Base-by-base conservation (phyloP, 2,329 filamentous ascomycete species). In the Ophiocordyceps sinensis region DNA sequence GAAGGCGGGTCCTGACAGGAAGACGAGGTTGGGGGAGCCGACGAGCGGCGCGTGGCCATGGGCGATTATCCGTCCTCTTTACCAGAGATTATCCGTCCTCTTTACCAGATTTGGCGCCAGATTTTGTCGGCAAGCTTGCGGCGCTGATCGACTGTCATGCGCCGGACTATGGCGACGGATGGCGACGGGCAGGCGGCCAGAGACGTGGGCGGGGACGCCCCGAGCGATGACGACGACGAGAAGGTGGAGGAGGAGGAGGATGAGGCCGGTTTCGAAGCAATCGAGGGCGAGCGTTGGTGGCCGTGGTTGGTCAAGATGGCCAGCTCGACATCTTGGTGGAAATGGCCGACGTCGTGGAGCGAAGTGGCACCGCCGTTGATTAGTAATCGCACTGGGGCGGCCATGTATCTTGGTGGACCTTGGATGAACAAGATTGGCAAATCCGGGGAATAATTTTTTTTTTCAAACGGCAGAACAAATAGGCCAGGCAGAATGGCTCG, bases 21-120 rank as follows among this genome's bases (percentile, higher is more conserved):
- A 5, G 29, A 30, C 29, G 29, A 14, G 10, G 14, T 30, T 5
- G 31, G n/a, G n/a, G 31, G 31, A 34, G 31, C 31, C 8, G n/a
- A n/a, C n/a, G n/a, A n/a, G 14, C 8, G 15, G 31, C 31, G 13
- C n/a, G n/a, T n/a, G 31, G 13, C 31, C 4, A 19, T 19, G 19
- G 3, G 32, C 9, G 32, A 17, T 5, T 14, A 14, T 14, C 6
- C n/a, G 15, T 35, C 12, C 12, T 10, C 32, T 19, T 53, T 41
- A 54, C 53, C 53, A 58, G 41, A 50, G 32, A 17, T 5, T 14
- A 14, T 14, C 6, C n/a, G 15, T 35, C 12, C 12, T 10, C 32
- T 19, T 53, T 41, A 54, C 53, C 53, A 58, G 41, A 50, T 50
- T 29, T 47, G 51, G 35, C 49, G 47, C 52, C 54, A 57, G 43